Percentiles rank a stretch among this genome's conserved stretches.
Conservation (phyloP, 1,284 basidiomycete species). For the Papiliotrema nemorosa region DNA sequence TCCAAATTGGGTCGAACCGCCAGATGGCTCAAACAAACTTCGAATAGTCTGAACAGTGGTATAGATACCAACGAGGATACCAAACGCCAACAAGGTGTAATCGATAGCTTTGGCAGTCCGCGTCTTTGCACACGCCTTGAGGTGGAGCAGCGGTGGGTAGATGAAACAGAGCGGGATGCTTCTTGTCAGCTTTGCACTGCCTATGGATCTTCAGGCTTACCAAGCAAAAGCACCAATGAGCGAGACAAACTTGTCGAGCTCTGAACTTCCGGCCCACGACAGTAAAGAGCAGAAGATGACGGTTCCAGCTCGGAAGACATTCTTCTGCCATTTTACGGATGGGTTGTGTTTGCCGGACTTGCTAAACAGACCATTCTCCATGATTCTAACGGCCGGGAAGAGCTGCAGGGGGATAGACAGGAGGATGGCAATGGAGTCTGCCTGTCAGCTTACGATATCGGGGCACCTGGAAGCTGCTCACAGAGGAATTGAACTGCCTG, state of each 20-base stretch:
- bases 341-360: conserved; percentile 65
- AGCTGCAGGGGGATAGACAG: conserved; percentile 92
- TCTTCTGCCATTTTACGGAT: conserved; percentile 76
- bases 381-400: conserved; percentile 94
- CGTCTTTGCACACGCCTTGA: conserved; percentile 78
- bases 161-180: conserved; percentile 92
- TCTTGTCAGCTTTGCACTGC: conserved; percentile 1
- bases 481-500: conserved; percentile 83
- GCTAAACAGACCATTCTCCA: conserved; percentile 94
- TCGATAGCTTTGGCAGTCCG: conserved; percentile 68
- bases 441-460: conserved; percentile 6
- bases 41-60: conserved; percentile 55
- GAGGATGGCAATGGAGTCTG: conserved; percentile 79
- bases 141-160: conserved; percentile 91
- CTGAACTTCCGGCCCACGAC: conserved; percentile 79
- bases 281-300: conserved; percentile 72
- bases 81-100: conserved; percentile 76
- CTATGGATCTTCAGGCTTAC: conserved; percentile 54
- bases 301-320: conserved; percentile 73
- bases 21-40: conserved; percentile 35
- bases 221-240: conserved; percentile 93
- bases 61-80: conserved; percentile 73
- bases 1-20: conserved; percentile 31
- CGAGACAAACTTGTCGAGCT: conserved; percentile 95
- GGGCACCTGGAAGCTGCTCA: conserved; percentile 20